These are phyloP conservation scores for Kwoniella pini DNA, from an alignment of 768 basidiomycete genomes.

Conservation along the genomic window DNA sequence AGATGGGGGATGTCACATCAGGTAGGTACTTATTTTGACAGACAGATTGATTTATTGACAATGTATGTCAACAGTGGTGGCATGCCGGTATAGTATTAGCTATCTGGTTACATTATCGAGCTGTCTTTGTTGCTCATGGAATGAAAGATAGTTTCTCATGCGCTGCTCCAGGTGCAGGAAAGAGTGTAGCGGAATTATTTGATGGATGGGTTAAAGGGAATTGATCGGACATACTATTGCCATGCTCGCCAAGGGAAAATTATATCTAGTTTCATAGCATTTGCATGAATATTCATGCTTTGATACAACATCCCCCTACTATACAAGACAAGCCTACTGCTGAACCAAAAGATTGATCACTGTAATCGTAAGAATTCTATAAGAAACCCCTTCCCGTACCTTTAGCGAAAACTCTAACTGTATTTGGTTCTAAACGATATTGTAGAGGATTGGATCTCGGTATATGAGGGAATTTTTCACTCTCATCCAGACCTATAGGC, in stretches of 20 bases:
- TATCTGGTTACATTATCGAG: constrained; percentile 45
- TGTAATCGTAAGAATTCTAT: constrained; percentile 16
- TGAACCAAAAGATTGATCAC: too few species aligned
- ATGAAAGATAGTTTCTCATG: constrained; percentile 37
- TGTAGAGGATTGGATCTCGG: constrained; percentile 41
- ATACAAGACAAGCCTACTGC: too few species aligned
- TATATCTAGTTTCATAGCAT: too few species aligned
- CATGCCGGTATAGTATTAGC: constrained; percentile 44
- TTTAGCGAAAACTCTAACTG: constrained; percentile 50
- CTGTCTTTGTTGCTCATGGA: constrained; percentile 38
- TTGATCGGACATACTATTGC: background rate
- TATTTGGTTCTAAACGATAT: constrained; percentile 44
- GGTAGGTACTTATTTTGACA: constrained; percentile 28
- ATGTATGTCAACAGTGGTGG: constrained; percentile 33
- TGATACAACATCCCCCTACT: too few species aligned
- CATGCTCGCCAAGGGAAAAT: too few species aligned
- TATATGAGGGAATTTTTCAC: constrained; percentile 21
- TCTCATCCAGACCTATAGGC: background rate
- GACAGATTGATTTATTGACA: background rate
- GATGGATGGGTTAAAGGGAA: constrained; percentile 16
- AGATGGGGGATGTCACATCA: constrained; percentile 72
- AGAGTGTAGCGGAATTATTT: constrained; percentile 27
- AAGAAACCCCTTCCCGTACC: constrained; percentile 52
- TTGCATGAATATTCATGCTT: too few species aligned
- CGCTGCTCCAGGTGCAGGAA: constrained; percentile 31